These are phyloP conservation scores for Nitzschia sp. DNA, from an alignment of 108 stramenopile genomes.

Conservation along the genomic window DNA sequence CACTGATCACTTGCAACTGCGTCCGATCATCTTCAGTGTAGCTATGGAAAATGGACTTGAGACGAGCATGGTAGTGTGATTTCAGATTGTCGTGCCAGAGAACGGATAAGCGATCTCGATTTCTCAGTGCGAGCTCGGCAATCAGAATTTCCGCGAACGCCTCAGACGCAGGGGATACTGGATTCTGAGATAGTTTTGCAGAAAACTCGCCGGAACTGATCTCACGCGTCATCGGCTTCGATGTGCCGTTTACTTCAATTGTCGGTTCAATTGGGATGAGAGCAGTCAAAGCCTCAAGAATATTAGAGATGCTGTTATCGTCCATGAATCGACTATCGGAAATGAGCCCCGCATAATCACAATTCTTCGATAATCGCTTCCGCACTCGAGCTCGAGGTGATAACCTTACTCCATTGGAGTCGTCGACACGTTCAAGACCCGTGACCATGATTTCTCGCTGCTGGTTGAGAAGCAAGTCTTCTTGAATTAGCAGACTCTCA, in stretches of 20 bases:
- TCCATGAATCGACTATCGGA: conserved; percentile 78
- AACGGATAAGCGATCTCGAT: conserved; percentile 67
- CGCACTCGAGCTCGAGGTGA: conserved; percentile 72
- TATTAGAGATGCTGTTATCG: conserved; percentile 45
- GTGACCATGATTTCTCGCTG: conserved; percentile 67
- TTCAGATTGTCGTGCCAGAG: conserved; percentile 66
- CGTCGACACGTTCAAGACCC: conserved; percentile 77
- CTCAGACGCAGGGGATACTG: conserved; percentile 82
- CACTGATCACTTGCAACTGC: conserved; percentile 34
- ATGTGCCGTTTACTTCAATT: background rate
- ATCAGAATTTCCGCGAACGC: conserved; percentile 85
- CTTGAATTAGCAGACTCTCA: conserved; percentile 67
- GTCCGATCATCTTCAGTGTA: conserved; percentile 14
- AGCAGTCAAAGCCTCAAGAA: conserved; percentile 61
- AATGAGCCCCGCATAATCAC: conserved; percentile 67
- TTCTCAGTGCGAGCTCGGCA: conserved; percentile 80
- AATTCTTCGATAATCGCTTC: conserved; percentile 57
- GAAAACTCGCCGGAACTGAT: background rate
- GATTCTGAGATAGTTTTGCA: conserved; percentile 22
- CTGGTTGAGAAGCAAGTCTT: conserved; percentile 45
- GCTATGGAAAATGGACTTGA: conserved; percentile 28
- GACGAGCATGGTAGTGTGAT: conserved; percentile 57
- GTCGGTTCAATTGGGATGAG: conserved; percentile 33
- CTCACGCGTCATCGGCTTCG: background rate
- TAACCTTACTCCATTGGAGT: conserved; percentile 30